Percentiles rank a stretch among this genome's conserved stretches.
phyloP scores from a whole-genome alignment of 1,284 basidiomycete species.

The Thecaphora frezii region DNA sequence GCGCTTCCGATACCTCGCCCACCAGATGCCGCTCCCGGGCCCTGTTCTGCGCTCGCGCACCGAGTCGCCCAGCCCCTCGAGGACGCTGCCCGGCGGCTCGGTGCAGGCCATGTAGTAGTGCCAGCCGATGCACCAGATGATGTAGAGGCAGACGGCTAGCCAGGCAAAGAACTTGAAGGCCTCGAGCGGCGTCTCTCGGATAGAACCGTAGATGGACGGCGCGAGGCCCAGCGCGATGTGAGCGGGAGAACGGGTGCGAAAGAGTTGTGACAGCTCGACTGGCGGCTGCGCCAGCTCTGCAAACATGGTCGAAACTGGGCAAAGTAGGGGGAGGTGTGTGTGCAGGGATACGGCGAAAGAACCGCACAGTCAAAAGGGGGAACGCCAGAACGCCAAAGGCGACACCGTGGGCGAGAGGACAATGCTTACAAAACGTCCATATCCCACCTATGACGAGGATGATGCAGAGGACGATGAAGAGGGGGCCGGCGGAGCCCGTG shows the following conservation, averaged over 20 bases:
- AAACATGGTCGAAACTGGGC: constrained; percentile 34
- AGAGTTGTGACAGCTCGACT: constrained; percentile 26
- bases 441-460: constrained; percentile 71
- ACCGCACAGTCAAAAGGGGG: neutral
- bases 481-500: constrained; percentile 85
- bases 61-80: constrained; percentile 33
- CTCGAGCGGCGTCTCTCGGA: constrained; percentile 15
- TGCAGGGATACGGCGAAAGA: constrained; percentile 1
- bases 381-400: too few species aligned
- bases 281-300: constrained; percentile 36
- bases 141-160: constrained; percentile 70
- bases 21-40: constrained; percentile 51
- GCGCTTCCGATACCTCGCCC: constrained; percentile 32
- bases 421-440: constrained; percentile 75
- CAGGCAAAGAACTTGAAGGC: constrained; percentile 33
- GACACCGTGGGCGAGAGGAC: neutral
- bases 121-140: constrained; percentile 73
- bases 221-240: constrained; percentile 47
- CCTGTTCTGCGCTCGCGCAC: constrained; percentile 41
- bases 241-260: constrained; percentile 36
- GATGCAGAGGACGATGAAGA: constrained; percentile 74
- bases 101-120: constrained; percentile 85
- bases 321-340: constrained; percentile 3
- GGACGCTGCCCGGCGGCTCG: constrained; percentile 61
- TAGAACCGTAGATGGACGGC: constrained; percentile 20